A percentile compares a stretch with the other conserved stretches of the same genome.
These are phyloP conservation scores for Poteriospumella lacustris DNA, from an alignment of 108 stramenopile species.

Conservation along the genomic window DNA sequence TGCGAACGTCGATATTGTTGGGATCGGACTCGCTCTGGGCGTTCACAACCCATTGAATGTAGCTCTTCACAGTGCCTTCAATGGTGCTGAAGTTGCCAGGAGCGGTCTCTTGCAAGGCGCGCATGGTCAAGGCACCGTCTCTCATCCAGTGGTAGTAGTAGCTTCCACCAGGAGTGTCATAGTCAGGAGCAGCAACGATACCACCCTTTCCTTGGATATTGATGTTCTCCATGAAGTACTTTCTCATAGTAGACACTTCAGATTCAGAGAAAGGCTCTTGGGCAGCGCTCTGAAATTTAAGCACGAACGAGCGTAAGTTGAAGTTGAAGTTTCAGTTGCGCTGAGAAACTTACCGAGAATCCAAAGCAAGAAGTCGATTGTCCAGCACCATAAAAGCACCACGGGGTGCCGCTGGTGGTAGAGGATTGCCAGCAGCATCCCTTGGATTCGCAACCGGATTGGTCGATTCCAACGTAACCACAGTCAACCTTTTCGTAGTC, in stretches of 20 bases:
- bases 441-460: conserved; percentile 13
- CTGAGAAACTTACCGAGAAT: conserved; percentile 1
- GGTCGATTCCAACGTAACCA: conserved; percentile 16
- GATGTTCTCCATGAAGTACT: conserved; percentile 11
- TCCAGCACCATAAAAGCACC: conserved; percentile 17
- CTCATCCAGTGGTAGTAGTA: conserved; percentile 32
- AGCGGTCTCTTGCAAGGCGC: conserved; percentile 11
- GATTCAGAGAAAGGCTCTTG: neutral
- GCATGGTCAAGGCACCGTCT: conserved; percentile 28
- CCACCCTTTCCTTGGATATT: conserved; percentile 26
- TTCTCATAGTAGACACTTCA: conserved; percentile 23
- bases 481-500: conserved; percentile 3
- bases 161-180: conserved; percentile 28
- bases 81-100: neutral
- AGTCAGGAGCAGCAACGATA: conserved; percentile 29
- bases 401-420: conserved; percentile 3
- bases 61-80: conserved; percentile 19
- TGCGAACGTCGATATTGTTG: conserved; percentile 12
- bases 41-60: conserved; percentile 3
- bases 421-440: conserved; percentile 21
- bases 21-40: conserved; percentile 23
- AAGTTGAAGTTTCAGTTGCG: neutral
- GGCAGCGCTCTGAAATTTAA: neutral
- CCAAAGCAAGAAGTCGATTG: conserved; percentile 3
- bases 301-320: neutral